Percentiles rank a stretch among this genome's conserved stretches.
Conservation (phyloP, 2,329 filamentous ascomycete genomes). For the Ascochyta koolunga region DNA sequence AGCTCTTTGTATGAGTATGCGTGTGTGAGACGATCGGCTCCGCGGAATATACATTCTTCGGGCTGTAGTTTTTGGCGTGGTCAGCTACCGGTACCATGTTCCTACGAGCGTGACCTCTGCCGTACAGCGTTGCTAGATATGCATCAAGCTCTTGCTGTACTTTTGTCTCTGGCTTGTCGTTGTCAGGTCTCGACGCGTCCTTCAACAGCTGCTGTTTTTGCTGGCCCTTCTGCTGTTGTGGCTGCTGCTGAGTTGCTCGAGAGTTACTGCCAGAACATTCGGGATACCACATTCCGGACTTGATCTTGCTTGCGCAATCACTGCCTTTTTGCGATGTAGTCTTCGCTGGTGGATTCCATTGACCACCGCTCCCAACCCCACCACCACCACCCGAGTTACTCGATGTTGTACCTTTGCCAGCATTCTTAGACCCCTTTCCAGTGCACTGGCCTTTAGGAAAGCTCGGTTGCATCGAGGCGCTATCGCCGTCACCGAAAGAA, state of each 20-base stretch:
- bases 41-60: neutral
- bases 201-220: neutral
- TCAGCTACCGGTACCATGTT: neutral
- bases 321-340: neutral
- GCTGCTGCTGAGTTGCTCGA: neutral
- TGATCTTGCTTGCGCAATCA: neutral
- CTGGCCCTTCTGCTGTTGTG: neutral
- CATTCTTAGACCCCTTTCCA: constrained; percentile 24
- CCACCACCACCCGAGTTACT: neutral
- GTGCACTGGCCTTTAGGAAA: constrained; percentile 25
- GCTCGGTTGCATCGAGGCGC: constrained; percentile 20
- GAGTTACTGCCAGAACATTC: neutral
- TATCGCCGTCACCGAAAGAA: constrained; percentile 45
- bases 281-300: neutral
- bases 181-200: neutral
- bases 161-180: constrained; percentile 8
- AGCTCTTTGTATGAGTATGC: neutral
- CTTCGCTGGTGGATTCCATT: constrained; percentile 14
- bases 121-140: constrained; percentile 21
- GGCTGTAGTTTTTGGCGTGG: neutral
- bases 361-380: constrained; percentile 6
- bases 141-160: constrained; percentile 25
- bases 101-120: neutral
- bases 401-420: constrained; percentile 6
- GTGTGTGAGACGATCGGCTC: neutral